phyloP scores from a whole-genome alignment of 1,139 yeast species.

The Magnusiomyces sp. region DNA sequence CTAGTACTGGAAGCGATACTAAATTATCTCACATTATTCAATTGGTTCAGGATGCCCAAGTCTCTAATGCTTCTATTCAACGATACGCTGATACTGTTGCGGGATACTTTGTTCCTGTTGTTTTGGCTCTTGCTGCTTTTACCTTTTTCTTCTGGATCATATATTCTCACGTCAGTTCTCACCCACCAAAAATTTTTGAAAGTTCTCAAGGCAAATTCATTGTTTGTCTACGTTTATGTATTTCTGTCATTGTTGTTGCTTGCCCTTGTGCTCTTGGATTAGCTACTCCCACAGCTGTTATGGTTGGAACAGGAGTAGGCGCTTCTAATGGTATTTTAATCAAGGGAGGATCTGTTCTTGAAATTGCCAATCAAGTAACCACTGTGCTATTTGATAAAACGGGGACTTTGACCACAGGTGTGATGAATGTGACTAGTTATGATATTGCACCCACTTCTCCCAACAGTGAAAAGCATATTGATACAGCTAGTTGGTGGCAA shows the following conservation, averaged over 20 bases:
- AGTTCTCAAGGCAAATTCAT: slow-evolving; percentile 50
- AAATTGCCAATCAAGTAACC: slow-evolving; percentile 56
- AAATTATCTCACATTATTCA: slow-evolving; percentile 80
- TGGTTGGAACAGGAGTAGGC: slow-evolving; percentile 98
- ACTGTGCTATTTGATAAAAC: slow-evolving; percentile 87
- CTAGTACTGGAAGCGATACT: slow-evolving; percentile 71
- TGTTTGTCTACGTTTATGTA: slow-evolving; percentile 72
- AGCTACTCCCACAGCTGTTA: slow-evolving; percentile 96
- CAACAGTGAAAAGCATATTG: not conserved
- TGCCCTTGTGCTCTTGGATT: slow-evolving; percentile 97
- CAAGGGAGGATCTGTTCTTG: slow-evolving; percentile 89
- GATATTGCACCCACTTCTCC: slow-evolving; percentile 4
- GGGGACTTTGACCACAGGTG: slow-evolving; percentile 86
- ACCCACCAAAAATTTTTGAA: slow-evolving; percentile 51
- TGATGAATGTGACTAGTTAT: slow-evolving; percentile 48
- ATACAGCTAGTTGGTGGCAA: slow-evolving; percentile 42
- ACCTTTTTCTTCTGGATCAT: slow-evolving; percentile 68
- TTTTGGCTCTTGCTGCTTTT: slow-evolving; percentile 43
- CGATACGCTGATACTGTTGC: slow-evolving; percentile 80
- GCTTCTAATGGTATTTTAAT: slow-evolving; percentile 83
- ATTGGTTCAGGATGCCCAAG: slow-evolving; percentile 83
- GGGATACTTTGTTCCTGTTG: slow-evolving; percentile 74
- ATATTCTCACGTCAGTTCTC: slow-evolving; percentile 33
- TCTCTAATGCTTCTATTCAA: slow-evolving; percentile 84
- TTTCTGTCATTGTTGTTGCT: slow-evolving; percentile 91